Base-by-base conservation (phyloP, 2,329 filamentous ascomycete genomes). In the Dactylellina haptotyla region DNA sequence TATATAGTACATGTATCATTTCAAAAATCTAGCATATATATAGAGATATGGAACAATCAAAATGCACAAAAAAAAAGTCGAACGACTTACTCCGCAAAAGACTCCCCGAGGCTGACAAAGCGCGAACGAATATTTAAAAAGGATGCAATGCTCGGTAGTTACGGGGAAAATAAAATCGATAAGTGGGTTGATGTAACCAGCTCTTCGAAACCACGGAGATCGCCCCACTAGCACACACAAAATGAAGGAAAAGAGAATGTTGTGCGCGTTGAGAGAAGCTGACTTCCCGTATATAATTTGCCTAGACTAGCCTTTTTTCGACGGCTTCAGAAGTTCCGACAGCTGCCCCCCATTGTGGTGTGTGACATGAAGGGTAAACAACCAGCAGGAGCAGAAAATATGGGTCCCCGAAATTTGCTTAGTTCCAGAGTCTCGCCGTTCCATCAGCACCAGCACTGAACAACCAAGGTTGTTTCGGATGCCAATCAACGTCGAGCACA, bases 401-500 rank as follows among this genome's bases (percentile, higher is more conserved):
- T 56, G 53, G 61, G 53, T 73, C 69, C 69, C 69, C 61, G 61
- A 73, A 66, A 61, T 65, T 61, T 73, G 69, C 37, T 66, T 73
- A 75, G 77, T 79, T 91, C 94, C 94, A 99, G 80, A 99, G 82
- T 78, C 94, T 88, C 82, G 92, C 91, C 12, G 91, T 96, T 43
- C 94, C 94, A 83, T 99, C 95, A 1, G 94, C 93, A 77, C 95
- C 95, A 50, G 93, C 94, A 84, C 91, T 96, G 59, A 97, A 89
- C 82, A 91, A 90, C 95, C 95, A 98, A 1, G 94, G 92, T 82
- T 98, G 92, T 75, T 87, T 87, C 4, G 93, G 92, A 83, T 99
- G 95, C 96, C 96, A 99, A 79, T 97, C 92, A 26, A 99, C 83
- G 80, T 97, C 94, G 84, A 98, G 85, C 14, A 98, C 93, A 76